Conservation (phyloP, 768 basidiomycete species). For the Favolaschia claudopus region DNA sequence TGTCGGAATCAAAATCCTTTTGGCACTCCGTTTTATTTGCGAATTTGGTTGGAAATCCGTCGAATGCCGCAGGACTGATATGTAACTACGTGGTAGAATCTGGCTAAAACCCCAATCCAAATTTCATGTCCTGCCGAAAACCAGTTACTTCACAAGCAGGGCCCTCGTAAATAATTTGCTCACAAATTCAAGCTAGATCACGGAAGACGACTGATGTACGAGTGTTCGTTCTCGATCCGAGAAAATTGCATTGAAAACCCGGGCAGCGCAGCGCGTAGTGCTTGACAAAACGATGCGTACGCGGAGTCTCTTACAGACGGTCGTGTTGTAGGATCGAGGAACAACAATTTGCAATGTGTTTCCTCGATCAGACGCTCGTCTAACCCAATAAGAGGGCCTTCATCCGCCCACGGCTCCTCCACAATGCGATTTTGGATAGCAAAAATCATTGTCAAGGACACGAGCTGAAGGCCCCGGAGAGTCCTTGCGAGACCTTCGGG, state of each 20-base stretch:
- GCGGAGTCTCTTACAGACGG: background rate
- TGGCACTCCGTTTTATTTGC: too few species aligned
- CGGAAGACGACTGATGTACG: too few species aligned
- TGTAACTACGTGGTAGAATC: too few species aligned
- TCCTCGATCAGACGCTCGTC: background rate
- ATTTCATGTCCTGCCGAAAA: too few species aligned
- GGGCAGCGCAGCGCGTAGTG: background rate
- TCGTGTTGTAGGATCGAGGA: background rate
- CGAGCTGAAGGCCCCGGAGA: constrained; percentile 1
- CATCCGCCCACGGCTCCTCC: background rate
- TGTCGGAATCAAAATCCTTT: too few species aligned
- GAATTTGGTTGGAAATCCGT: too few species aligned
- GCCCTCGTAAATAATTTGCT: too few species aligned
- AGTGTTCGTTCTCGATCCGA: background rate
- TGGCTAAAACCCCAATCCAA: too few species aligned
- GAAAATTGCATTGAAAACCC: background rate
- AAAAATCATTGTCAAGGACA: constrained; percentile 5
- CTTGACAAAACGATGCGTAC: background rate
- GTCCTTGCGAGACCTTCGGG: constrained; percentile 9
- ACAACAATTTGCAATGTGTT: background rate
- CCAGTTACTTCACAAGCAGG: too few species aligned
- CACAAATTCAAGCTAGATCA: too few species aligned
- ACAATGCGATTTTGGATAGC: background rate
- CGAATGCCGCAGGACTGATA: too few species aligned
- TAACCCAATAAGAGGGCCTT: background rate